Conservation (phyloP, 2,329 filamentous ascomycete species). For the Talaromyces pinophilus region DNA sequence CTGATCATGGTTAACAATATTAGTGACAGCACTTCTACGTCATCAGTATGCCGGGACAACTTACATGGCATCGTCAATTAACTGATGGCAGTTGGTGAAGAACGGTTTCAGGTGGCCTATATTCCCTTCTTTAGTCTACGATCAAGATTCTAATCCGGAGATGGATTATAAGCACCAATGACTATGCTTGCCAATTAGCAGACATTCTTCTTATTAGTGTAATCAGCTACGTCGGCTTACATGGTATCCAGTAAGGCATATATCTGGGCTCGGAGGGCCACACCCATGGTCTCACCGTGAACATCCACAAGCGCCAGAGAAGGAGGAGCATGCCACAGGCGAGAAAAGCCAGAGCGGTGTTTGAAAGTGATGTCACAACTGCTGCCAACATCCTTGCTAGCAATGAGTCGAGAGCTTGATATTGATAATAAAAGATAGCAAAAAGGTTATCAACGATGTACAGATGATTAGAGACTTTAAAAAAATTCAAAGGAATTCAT, state of each 20-base stretch:
- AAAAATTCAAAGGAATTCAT: too few species aligned
- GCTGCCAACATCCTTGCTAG: constrained; percentile 10
- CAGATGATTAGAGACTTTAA: too few species aligned
- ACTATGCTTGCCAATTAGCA: constrained; percentile 3
- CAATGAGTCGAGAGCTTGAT: too few species aligned
- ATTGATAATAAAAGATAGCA: too few species aligned
- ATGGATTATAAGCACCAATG: neutral
- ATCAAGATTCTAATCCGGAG: neutral
- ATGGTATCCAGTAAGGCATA: constrained; percentile 10
- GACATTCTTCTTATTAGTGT: neutral
- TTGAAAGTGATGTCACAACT: neutral
- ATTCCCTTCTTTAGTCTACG: neutral
- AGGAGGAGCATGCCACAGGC: constrained; percentile 6
- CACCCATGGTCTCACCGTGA: constrained; percentile 9
- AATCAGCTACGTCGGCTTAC: neutral
- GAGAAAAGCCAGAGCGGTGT: neutral
- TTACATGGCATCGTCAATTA: constrained; percentile 6
- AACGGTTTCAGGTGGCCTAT: constrained; percentile 12
- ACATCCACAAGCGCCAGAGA: constrained; percentile 5
- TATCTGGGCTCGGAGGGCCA: constrained; percentile 11
- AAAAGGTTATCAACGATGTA: too few species aligned
- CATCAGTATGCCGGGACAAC: neutral
- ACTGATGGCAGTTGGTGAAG: constrained; percentile 5
- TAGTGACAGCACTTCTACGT: too few species aligned
- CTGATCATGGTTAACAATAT: neutral